These are phyloP conservation scores for Citrullus amarus DNA, from an alignment of 306 rosid species.

Conservation along the genomic window DNA sequence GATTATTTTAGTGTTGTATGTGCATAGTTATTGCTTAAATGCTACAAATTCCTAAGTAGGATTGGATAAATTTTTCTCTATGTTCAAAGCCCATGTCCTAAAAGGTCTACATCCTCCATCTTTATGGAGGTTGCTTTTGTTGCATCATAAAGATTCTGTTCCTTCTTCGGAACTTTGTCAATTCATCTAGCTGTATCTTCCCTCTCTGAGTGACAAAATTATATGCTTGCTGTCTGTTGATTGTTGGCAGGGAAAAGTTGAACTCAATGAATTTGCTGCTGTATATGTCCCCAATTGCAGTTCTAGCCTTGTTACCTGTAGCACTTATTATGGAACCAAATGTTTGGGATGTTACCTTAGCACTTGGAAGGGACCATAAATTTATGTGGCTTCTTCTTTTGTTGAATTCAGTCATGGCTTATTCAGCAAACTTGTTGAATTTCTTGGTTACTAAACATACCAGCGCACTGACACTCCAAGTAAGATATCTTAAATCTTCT, in stretches of 20 bases:
- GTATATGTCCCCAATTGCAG: slow-evolving; percentile 88
- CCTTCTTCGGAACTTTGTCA: not conserved
- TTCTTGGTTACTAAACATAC: slow-evolving; percentile 98
- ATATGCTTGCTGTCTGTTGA: slow-evolving; percentile 3
- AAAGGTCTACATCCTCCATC: not conserved
- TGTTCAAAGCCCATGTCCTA: not conserved
- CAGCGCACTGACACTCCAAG: slow-evolving; percentile 94
- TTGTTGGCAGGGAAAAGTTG: slow-evolving; percentile 71
- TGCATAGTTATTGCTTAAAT: not conserved
- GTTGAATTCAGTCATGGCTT: slow-evolving; percentile 72
- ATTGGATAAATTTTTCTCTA: not conserved
- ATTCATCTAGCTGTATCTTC: not conserved
- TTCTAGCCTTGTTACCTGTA: slow-evolving; percentile 66
- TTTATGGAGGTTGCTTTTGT: not conserved
- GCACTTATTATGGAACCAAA: slow-evolving; percentile 89
- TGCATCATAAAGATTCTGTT: not conserved
- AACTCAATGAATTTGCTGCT: slow-evolving; percentile 94
- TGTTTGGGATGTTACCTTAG: slow-evolving; percentile 42
- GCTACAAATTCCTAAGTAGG: not conserved
- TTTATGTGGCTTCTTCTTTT: slow-evolving; percentile 84
- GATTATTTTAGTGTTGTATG: not conserved
- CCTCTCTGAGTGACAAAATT: not conserved
- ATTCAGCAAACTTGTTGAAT: slow-evolving; percentile 80
- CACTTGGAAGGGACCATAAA: slow-evolving; percentile 64
- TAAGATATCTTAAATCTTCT: slow-evolving; percentile 18